Base-by-base conservation (phyloP, 176 grass and related monocot genomes). In the Carex littledalei region DNA sequence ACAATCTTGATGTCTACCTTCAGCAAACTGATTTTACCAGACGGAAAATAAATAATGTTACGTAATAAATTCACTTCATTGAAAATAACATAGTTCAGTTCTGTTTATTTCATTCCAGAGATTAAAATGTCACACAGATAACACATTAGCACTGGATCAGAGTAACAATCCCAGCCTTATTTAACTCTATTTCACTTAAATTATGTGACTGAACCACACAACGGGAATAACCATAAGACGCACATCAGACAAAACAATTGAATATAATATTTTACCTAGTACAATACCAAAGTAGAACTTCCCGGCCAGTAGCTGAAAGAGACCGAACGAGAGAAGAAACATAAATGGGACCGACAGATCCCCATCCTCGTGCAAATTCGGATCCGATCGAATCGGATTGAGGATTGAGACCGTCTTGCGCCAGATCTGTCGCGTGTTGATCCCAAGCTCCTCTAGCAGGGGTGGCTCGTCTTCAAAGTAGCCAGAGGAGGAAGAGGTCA, bases 351-450 rank as follows among this genome's bases (percentile, higher is more conserved):
- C 94, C 12, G 92, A 97, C n/a, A 97, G 90, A 87, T 97, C 94
- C 9, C 90, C 94, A 84, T 97, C 94, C 21, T 91, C 87, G 80
- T 97, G 92, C 67, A 97, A 91, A 9, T 80, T 80, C 1, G 90
- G 70, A 82, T 94, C 89, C 18, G 16, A 71, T 63, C 94, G 92
- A 60, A 97, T 80, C 37, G 92, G 94, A 77, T 97, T 93, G 41
- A 97, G 84, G 70, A 97, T 97, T 68, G 92, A 94, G 81, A 90
- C 73, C 75, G 94, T 93, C 88, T 97, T 97, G 80, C 90, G 87
- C 94, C 92, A 94, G 92, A 97, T 97, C 92, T 93, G 94, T 47
- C 92, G 94, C 82, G 94, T 94, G 67, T 97, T 97, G 92, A 97
- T 97, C 79, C 94, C 94, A 56, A 97, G 94, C 86, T 97, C 94